Evolutionary conservation across 2,329 filamentous ascomycete species (phyloP), one percentile per base, ranked within the genome.

Genomic region (Akanthomyces uredinophilus): DNA sequence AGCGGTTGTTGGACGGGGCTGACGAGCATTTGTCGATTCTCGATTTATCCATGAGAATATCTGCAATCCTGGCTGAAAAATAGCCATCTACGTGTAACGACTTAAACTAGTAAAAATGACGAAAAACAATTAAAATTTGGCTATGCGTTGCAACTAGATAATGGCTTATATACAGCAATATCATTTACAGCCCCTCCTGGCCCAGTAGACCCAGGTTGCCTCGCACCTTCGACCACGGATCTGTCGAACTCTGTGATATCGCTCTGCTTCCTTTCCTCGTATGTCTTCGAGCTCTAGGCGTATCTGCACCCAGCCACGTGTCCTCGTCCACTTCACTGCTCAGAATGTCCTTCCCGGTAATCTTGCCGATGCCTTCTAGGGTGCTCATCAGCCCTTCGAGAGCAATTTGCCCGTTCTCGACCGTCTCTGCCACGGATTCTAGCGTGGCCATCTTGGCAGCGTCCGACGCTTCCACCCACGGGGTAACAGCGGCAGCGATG

Each of bases 11-110:
- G 6, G 96, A 99, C 74, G 95, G 95, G 10, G 90, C 93, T 2
- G 95, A 99, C 71, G 95, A 99, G 77, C 94, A 99, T 73, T 79
- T 99, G 27, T 92, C 91, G 1, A 89, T 98, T 63, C 78, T 99
- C 37, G 94, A 99, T 74, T 73, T 98, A 66, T 83, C 89, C 7
- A 80, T 98, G 71, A 87, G 91, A 70, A 89, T 96, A 77, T 91
- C 91, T 0, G 85, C 84, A 35, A 87, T 95, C 63, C 72, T 96
- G 72, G 81, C 79, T 47, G 79, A 79, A 47, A 74, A 74, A 66
- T 77, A 66, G 65, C 37, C 14, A 22, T 27, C 22, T 44, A 14
- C 29, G 39, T 50, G 16, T 61, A 50, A 53, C 18, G 27, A 52
- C 46, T 20, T 29, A 32, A 29, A 46, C 2, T 43, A 20, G 10